A percentile compares a stretch with the other conserved stretches of the same genome.
Conservation (phyloP, 306 rosid genomes). For the Trifolium subterraneum region DNA sequence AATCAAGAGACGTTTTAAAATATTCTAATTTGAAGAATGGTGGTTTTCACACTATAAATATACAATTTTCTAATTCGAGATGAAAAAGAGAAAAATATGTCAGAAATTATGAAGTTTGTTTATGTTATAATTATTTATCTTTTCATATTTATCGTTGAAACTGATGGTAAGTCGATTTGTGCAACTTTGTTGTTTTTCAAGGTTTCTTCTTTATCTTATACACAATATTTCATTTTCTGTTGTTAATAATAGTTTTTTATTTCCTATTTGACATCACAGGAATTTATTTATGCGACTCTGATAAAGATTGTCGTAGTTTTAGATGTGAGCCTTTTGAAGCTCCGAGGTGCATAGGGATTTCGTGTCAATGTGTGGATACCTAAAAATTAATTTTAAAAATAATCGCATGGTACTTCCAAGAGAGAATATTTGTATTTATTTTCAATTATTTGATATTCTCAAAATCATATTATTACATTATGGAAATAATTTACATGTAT, state of each 20-base stretch:
- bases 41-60: background rate
- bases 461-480: too few relatives aligned
- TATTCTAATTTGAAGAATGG: background rate
- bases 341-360: background rate
- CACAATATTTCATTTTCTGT: background rate
- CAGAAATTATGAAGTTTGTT: background rate
- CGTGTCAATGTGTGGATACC: background rate
- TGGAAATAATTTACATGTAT: too few relatives aligned
- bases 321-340: background rate
- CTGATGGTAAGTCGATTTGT: background rate
- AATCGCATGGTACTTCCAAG: too few relatives aligned
- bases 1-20: background rate
- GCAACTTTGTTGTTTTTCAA: background rate
- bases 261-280: background rate
- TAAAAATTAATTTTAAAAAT: too few relatives aligned
- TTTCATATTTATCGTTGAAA: background rate
- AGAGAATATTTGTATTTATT: too few relatives aligned
- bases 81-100: background rate
- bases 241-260: background rate
- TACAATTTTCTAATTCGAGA: background rate
- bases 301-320: background rate
- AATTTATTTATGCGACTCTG: background rate
- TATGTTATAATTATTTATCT: background rate
- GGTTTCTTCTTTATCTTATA: background rate
- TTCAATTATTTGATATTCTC: too few relatives aligned